A percentile compares a stretch with the other conserved stretches of the same genome.
Evolutionary conservation across 1,284 basidiomycete genomes (phyloP).

Genomic region (Boletus smithii): DNA sequence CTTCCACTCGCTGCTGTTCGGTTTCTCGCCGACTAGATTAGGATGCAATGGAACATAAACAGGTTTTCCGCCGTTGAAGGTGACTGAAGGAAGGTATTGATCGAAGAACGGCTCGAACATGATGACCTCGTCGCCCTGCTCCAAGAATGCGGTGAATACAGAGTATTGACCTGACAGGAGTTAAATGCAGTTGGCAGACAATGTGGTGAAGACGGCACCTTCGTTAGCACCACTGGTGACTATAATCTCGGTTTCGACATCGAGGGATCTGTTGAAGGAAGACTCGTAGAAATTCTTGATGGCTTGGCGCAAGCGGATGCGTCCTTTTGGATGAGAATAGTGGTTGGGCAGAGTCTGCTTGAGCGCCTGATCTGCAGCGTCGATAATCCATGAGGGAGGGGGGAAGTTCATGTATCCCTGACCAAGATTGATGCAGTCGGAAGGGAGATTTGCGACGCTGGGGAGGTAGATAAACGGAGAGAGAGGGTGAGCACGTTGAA

Average conservation of each 20-base stretch:
- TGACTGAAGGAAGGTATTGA: slow-evolving; percentile 90
- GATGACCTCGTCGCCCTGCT: slow-evolving; percentile 94
- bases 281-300: slow-evolving; percentile 77
- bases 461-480: slow-evolving; percentile 9
- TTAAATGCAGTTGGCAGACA: neutral
- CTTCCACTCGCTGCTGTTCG: slow-evolving; percentile 80
- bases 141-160: slow-evolving; percentile 83
- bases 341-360: slow-evolving; percentile 72
- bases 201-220: slow-evolving; percentile 46
- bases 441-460: slow-evolving; percentile 81
- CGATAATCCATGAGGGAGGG: slow-evolving; percentile 80
- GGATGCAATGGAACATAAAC: slow-evolving; percentile 96
- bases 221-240: slow-evolving; percentile 96
- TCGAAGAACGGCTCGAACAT: slow-evolving; percentile 99
- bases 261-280: slow-evolving; percentile 69
- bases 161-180: slow-evolving; percentile 71
- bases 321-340: slow-evolving; percentile 89
- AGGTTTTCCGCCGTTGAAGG: slow-evolving; percentile 90
- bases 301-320: slow-evolving; percentile 81
- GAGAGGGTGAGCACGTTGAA: neutral
- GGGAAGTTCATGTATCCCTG: slow-evolving; percentile 94
- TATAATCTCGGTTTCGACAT: slow-evolving; percentile 85
- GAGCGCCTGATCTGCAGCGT: slow-evolving; percentile 74
- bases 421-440: slow-evolving; percentile 87
- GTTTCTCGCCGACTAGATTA: slow-evolving; percentile 51